phyloP scores from a whole-genome alignment of 2,329 filamentous ascomycete genomes.

The Aspergillus piperis region DNA sequence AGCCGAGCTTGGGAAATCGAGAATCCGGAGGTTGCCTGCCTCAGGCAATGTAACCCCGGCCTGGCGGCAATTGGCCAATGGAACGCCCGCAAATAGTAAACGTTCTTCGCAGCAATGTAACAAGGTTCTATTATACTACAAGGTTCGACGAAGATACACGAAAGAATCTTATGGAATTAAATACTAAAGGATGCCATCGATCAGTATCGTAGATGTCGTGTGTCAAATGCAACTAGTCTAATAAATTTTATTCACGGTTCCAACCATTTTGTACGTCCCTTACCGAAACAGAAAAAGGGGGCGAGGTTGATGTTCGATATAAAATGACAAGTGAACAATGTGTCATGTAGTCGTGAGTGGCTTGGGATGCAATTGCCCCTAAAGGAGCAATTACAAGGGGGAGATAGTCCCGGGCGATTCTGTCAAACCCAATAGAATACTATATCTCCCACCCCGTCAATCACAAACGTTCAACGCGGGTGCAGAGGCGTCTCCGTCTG shows the following conservation, averaged over 20 bases:
- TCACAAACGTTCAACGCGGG: not conserved
- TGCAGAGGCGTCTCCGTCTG: not conserved
- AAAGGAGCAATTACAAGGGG: conserved; percentile 19
- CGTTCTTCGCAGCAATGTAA: not conserved
- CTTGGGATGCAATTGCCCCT: conserved; percentile 30
- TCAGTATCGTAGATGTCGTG: conserved; percentile 12
- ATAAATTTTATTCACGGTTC: conserved; percentile 12
- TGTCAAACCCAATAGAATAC: conserved; percentile 14
- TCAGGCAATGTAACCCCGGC: not conserved
- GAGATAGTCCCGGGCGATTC: not conserved
- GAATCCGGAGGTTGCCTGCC: not conserved
- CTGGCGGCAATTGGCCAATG: conserved; percentile 3
- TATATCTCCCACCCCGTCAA: conserved; percentile 13
- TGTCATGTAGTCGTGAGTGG: conserved; percentile 33
- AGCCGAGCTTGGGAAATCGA: not conserved
- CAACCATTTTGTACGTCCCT: conserved; percentile 10
- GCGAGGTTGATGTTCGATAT: conserved; percentile 20
- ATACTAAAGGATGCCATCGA: conserved; percentile 17
- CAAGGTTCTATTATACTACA: no score
- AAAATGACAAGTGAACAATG: conserved; percentile 23
- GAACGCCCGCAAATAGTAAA: conserved; percentile 7
- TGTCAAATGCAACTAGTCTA: conserved; percentile 19
- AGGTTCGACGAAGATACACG: not conserved
- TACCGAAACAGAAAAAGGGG: not conserved
- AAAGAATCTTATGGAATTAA: conserved; percentile 7